Conservation (phyloP, 306 rosid genomes). For the Quercus gilva region DNA sequence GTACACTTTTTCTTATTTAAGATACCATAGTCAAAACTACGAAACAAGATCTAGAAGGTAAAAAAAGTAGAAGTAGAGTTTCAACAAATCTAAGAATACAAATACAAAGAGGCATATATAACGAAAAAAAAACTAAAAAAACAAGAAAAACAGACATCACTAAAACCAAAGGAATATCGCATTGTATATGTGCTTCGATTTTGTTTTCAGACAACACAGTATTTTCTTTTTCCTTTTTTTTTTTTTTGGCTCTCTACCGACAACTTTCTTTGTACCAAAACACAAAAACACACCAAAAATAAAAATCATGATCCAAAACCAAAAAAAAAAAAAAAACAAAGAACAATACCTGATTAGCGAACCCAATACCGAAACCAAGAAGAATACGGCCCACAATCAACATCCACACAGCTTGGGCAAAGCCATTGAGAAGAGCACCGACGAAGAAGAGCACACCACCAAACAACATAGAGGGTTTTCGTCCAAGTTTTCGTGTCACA, state of each 20-base stretch:
- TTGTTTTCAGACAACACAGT: neutral
- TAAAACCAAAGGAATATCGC: neutral
- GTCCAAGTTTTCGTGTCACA: slow-evolving; percentile 67
- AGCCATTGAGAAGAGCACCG: slow-evolving; percentile 79
- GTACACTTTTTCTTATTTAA: neutral
- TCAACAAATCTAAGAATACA: neutral
- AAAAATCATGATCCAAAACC: neutral
- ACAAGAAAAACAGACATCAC: no score
- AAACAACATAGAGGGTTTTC: slow-evolving; percentile 73
- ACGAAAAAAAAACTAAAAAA: slow-evolving; percentile 7
- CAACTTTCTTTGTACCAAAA: neutral
- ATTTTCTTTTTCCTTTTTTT: neutral
- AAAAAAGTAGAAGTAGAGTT: neutral
- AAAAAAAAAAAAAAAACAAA: no score
- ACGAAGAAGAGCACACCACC: slow-evolving; percentile 69
- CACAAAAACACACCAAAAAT: neutral
- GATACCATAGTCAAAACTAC: neutral
- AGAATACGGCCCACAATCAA: slow-evolving; percentile 81
- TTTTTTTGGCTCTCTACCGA: neutral
- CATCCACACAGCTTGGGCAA: slow-evolving; percentile 64
- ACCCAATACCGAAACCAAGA: slow-evolving; percentile 94
- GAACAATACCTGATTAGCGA: slow-evolving; percentile 74
- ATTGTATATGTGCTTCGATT: neutral
- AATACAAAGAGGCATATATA: slow-evolving; percentile 5
- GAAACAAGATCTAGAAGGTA: slow-evolving; percentile 1